These are phyloP conservation scores for Nakazawaea pomicola DNA, from an alignment of 805 yeast species.

Conservation along the genomic window DNA sequence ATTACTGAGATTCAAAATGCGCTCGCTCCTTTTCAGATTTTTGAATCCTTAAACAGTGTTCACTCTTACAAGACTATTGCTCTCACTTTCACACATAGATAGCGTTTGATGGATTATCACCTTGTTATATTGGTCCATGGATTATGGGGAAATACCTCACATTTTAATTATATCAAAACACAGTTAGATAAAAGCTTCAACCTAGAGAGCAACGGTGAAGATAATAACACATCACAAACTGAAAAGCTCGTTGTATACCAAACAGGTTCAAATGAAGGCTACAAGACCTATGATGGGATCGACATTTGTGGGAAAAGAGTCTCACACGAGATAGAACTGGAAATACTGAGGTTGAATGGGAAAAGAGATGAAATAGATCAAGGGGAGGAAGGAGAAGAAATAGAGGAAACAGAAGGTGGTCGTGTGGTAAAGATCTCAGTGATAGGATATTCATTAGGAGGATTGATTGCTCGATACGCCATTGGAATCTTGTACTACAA, in stretches of 20 bases:
- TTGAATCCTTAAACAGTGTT: too few species aligned
- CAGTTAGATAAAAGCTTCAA: slow-evolving; percentile 15
- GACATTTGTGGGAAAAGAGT: slow-evolving; percentile 80
- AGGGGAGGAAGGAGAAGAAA: too few species aligned
- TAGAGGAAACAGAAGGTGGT: too few species aligned
- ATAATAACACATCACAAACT: too few species aligned
- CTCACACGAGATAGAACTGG: slow-evolving; percentile 54
- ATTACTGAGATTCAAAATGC: slow-evolving; percentile 11
- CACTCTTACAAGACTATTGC: too few species aligned
- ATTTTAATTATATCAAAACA: slow-evolving; percentile 32
- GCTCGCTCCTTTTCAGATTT: background rate
- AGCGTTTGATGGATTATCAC: slow-evolving; percentile 32
- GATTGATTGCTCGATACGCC: slow-evolving; percentile 75
- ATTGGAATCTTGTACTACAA: slow-evolving; percentile 62
- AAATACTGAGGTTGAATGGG: slow-evolving; percentile 24
- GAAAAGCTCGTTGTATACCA: slow-evolving; percentile 38
- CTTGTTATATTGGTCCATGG: slow-evolving; percentile 63
- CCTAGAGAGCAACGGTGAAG: slow-evolving; percentile 18
- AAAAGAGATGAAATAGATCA: too few species aligned
- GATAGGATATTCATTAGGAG: slow-evolving; percentile 88
- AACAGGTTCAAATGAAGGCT: slow-evolving; percentile 62
- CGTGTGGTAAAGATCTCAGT: slow-evolving; percentile 64
- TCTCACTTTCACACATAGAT: background rate
- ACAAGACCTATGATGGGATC: slow-evolving; percentile 79
- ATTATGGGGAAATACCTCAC: slow-evolving; percentile 74